A percentile compares a stretch with the other conserved stretches of the same genome.
phyloP scores from a whole-genome alignment of 164 flowering plant genomes.

The Taxillus chinensis region DNA sequence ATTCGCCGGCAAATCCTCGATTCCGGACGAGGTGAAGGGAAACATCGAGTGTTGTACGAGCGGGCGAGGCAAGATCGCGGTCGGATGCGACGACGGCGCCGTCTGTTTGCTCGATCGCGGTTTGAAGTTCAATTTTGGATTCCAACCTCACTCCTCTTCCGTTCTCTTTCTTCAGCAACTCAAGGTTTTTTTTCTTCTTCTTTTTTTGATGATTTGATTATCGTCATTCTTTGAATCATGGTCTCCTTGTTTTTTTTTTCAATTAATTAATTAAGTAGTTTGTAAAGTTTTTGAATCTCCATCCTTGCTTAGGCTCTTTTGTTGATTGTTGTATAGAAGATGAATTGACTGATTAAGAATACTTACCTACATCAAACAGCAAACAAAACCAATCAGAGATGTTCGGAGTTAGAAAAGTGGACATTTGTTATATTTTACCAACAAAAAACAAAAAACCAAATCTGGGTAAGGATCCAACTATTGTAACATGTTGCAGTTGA shows the following conservation, averaged over 20 bases:
- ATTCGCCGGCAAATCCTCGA: conserved; percentile 39
- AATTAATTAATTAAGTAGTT: too few species aligned
- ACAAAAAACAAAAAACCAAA: too few species aligned
- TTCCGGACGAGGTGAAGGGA: conserved; percentile 58
- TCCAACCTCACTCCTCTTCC: conserved; percentile 72
- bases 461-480: too few species aligned
- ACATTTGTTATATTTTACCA: too few species aligned
- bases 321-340: too few species aligned
- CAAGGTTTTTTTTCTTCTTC: conserved; percentile 39
- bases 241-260: background rate
- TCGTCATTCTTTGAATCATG: background rate
- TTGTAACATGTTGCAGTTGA: too few species aligned
- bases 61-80: conserved; percentile 71
- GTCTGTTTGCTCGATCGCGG: conserved; percentile 85
- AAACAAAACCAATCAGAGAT: too few species aligned
- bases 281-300: too few species aligned
- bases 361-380: too few species aligned
- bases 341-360: too few species aligned
- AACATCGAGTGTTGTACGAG: conserved; percentile 67
- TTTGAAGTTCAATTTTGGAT: conserved; percentile 60
- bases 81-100: conserved; percentile 74
- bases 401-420: too few species aligned
- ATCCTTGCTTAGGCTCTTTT: too few species aligned
- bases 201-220: background rate
- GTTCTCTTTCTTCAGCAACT: conserved; percentile 86